Conservation (phyloP, 441 rosid species). For the Aquilaria agallochum region DNA sequence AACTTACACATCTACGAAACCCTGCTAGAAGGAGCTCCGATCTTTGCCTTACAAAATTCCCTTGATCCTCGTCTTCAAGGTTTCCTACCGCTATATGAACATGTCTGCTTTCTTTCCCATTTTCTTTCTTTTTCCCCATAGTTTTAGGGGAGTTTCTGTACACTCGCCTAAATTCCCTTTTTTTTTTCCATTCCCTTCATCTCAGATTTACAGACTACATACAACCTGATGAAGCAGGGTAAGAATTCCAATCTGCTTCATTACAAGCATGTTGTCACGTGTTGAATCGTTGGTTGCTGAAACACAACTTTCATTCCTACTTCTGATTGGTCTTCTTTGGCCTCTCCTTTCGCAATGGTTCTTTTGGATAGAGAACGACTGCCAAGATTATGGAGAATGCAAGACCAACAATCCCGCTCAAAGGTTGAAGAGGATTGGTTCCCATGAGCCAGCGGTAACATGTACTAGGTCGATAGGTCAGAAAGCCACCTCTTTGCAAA, state of each 20-base stretch:
- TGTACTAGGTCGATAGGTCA: slow-evolving; percentile 33
- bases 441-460: slow-evolving; percentile 65
- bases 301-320: background rate
- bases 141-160: background rate
- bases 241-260: no score
- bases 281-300: no score
- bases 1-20: no score
- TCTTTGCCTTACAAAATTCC: no score
- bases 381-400: slow-evolving; percentile 53
- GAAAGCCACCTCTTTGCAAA: slow-evolving; percentile 64
- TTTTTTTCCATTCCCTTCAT: background rate
- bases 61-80: no score
- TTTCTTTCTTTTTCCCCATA: no score
- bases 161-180: background rate
- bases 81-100: no score
- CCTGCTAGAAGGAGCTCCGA: no score
- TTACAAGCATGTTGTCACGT: no score
- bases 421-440: slow-evolving; percentile 71
- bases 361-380: slow-evolving; percentile 54
- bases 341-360: slow-evolving; percentile 19
- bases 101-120: no score
- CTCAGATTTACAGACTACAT: no score
- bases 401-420: slow-evolving; percentile 80
- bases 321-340: slow-evolving; percentile 15
- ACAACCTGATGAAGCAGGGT: no score